Base-by-base conservation (phyloP, 2,329 filamentous ascomycete species). In the Venturia carpophila region DNA sequence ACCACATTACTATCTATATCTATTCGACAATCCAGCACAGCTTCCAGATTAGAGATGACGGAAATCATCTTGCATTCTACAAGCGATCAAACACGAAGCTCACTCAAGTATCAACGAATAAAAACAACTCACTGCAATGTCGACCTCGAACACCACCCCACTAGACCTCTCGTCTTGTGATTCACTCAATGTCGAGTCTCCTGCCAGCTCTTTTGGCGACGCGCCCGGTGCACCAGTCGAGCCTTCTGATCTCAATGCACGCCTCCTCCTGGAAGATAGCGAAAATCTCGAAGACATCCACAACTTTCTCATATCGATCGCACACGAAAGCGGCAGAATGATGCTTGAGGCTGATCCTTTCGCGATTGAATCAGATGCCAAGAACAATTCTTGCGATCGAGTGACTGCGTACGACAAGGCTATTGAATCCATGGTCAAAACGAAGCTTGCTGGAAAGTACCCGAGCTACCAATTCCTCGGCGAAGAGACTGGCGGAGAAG, bases 391-490 rank as follows among this genome's bases (percentile, higher is more conserved):
- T 47, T 79, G 79, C 19, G 82, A 84, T 67, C 73, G 83, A 1
- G 82, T 84, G 47, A 84, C 82, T 1, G 77, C 80, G 66, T 83
- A 82, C 66, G 82, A 84, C 71, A 79, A 78, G 62, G 79, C 80
- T 1, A 79, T 84, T 6, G 82, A 84, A 68, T 73, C 72, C 1
- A 80, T 81, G 77, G 79, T 83, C 27, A 78, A 77, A 9, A 67
- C 70, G 0, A 73, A 74, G 4, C 73, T 84, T n/a, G 71, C 70
- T 34, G 65, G 72, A 2, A 73, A 74, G 64, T 83, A 81, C 66
- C 82, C 82, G 0, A 47, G 73, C 41, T 80, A 79, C 67, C 70
- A 72, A 68, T 77, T 76, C 64, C 70, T 76, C 0, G 75, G 75
- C n/a, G 75, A 77, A 64, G 74, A 77, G 66, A 71, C 72, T 0